phyloP scores from a whole-genome alignment of 805 yeast genomes.

The Cephaloascus fragrans region DNA sequence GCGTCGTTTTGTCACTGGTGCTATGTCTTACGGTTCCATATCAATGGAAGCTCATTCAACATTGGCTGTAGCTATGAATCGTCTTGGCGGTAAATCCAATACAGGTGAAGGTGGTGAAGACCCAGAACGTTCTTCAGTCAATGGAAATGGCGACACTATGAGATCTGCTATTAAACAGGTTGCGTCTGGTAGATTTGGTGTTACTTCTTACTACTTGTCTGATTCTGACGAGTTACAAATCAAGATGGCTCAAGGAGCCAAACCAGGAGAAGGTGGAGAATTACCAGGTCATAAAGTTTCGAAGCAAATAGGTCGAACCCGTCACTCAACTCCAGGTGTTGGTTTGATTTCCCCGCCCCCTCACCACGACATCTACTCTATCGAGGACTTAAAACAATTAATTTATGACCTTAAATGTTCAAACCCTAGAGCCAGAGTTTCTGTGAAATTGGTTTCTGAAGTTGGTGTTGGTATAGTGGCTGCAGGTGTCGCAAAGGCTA shows the following conservation, averaged over 20 bases:
- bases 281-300: constrained; percentile 91
- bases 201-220: constrained; percentile 84
- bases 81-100: constrained; percentile 94
- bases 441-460: constrained; percentile 93
- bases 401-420: constrained; percentile 94
- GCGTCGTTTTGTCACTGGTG: constrained; percentile 96
- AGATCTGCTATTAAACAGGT: constrained; percentile 97
- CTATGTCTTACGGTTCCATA: constrained; percentile 98
- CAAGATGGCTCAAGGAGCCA: constrained; percentile 99
- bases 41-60: constrained; percentile 99
- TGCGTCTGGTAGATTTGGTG: constrained; percentile 98
- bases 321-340: constrained; percentile 95
- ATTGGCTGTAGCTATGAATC: constrained; percentile 95
- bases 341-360: constrained; percentile 98
- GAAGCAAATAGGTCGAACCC: constrained; percentile 79
- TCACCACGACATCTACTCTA: constrained; percentile 96
- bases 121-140: constrained; percentile 73
- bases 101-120: constrained; percentile 99
- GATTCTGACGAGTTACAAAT: constrained; percentile 97
- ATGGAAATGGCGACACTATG: constrained; percentile 92
- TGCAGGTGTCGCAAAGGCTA: constrained; percentile 98
- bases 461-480: constrained; percentile 99
- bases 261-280: constrained; percentile 99
- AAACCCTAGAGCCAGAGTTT: constrained; percentile 93
- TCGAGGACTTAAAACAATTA: constrained; percentile 94